Percentiles rank a stretch among this genome's conserved stretches.
phyloP scores from a whole-genome alignment of 1,284 basidiomycete species.

The Tilletia horrida region DNA sequence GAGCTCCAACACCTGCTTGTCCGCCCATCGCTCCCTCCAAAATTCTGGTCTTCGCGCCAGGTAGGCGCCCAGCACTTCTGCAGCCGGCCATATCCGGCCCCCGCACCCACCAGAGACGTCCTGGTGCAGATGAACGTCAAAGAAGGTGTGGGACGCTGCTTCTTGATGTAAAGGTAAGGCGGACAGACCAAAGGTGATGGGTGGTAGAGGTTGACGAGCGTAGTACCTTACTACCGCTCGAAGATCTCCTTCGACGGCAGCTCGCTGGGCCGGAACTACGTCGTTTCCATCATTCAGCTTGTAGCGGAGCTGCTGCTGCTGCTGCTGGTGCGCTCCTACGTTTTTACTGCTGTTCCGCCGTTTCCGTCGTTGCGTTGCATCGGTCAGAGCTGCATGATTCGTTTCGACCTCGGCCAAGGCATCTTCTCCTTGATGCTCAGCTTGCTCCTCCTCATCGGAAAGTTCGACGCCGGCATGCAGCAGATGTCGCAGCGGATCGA shows the following conservation, averaged over 20 bases:
- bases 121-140: slow-evolving; percentile 61
- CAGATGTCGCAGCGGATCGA: slow-evolving; percentile 67
- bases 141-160: neutral
- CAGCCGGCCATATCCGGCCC: slow-evolving; percentile 86
- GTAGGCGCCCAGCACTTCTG: slow-evolving; percentile 65
- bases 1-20: slow-evolving; percentile 67
- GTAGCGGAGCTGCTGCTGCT: slow-evolving; percentile 2
- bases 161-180: neutral
- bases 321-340: no score
- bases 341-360: neutral
- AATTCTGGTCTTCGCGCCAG: slow-evolving; percentile 22
- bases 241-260: slow-evolving; percentile 57
- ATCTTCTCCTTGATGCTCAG: neutral
- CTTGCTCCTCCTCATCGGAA: neutral
- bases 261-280: slow-evolving; percentile 63
- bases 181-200: neutral
- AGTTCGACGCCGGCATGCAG: slow-evolving; percentile 52
- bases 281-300: slow-evolving; percentile 20
- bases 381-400: slow-evolving; percentile 11
- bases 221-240: slow-evolving; percentile 38
- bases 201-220: neutral
- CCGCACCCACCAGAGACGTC: slow-evolving; percentile 83
- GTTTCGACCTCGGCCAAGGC: neutral
- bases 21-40: slow-evolving; percentile 23
- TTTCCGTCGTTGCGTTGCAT: neutral